Evolutionary conservation across 257 asterid genomes (phyloP).

Genomic region (Marsdenia floribunda): DNA sequence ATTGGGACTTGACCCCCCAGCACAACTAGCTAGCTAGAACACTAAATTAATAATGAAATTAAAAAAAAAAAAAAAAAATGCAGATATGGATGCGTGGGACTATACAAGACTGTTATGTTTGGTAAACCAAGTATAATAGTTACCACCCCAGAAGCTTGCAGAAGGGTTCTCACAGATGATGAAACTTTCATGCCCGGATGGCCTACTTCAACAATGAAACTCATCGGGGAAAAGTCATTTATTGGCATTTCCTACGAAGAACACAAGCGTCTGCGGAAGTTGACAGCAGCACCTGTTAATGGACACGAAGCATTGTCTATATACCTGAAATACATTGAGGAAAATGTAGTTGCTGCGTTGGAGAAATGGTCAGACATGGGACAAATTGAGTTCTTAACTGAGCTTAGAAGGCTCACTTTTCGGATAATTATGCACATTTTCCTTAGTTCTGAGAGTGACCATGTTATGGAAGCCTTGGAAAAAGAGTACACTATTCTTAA

Average conservation of each 20-base stretch:
- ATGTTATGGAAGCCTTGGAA: conserved; percentile 65
- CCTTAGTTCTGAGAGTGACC: conserved; percentile 63
- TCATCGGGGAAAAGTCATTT: conserved; percentile 78
- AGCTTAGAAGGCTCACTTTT: conserved; percentile 73
- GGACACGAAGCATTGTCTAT: conserved; percentile 67
- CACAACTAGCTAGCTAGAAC: too few species aligned
- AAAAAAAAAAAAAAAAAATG: background rate
- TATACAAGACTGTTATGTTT: conserved; percentile 78
- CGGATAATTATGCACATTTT: conserved; percentile 78
- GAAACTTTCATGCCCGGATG: conserved; percentile 87
- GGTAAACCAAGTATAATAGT: conserved; percentile 79
- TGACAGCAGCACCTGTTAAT: conserved; percentile 81
- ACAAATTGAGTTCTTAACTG: conserved; percentile 60
- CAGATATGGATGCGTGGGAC: conserved; percentile 68
- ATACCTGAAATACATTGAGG: conserved; percentile 65
- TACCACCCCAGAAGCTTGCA: conserved; percentile 71
- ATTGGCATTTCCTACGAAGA: conserved; percentile 57
- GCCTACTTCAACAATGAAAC: conserved; percentile 67
- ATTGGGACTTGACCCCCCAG: too few species aligned
- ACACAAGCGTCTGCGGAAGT: conserved; percentile 63
- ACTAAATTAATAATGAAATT: background rate
- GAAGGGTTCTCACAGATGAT: conserved; percentile 64
- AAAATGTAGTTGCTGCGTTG: conserved; percentile 43
- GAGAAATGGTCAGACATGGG: conserved; percentile 78
- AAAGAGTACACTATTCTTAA: conserved; percentile 67